These are phyloP conservation scores for Theileria luwenshuni DNA, from an alignment of 169 alveolate genomes.

Conservation along the genomic window DNA sequence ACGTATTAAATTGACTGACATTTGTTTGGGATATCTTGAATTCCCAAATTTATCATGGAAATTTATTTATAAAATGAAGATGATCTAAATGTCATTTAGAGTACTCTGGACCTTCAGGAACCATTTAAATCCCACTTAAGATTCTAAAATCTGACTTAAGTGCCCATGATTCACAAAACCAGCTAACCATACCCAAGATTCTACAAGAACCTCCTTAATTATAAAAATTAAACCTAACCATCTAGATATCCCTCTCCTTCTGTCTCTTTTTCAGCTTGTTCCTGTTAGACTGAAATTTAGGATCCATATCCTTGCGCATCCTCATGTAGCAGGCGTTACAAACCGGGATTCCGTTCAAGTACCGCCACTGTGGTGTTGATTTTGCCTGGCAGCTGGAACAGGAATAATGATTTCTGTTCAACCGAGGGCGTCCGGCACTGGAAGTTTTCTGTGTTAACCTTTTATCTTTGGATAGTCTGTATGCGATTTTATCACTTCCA, in stretches of 20 bases:
- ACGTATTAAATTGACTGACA: too few species aligned
- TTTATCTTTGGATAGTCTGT: constrained; percentile 12
- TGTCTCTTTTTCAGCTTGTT: constrained; percentile 13
- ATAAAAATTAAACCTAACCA: constrained; percentile 12
- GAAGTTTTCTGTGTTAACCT: constrained; percentile 14
- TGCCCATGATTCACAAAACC: not conserved
- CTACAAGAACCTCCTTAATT: too few species aligned
- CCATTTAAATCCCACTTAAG: not conserved
- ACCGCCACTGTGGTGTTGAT: constrained; percentile 78
- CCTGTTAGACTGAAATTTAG: not conserved
- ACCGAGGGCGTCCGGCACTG: constrained; percentile 57
- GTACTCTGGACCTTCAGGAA: not conserved
- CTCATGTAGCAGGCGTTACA: constrained; percentile 82
- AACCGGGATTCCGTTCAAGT: constrained; percentile 72
- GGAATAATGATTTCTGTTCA: constrained; percentile 55
- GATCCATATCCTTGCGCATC: constrained; percentile 64
- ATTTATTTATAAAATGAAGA: not conserved
- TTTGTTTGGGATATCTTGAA: too few species aligned
- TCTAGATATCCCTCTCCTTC: not conserved
- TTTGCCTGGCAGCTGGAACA: constrained; percentile 66
- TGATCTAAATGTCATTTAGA: not conserved
- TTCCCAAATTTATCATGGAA: constrained; percentile 1
- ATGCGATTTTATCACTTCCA: constrained; percentile 23
- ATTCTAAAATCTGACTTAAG: constrained; percentile 22
- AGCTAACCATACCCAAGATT: too few species aligned